Evolutionary conservation across 2,329 filamentous ascomycete species (phyloP).

Genomic region (Phialocephala sp.): DNA sequence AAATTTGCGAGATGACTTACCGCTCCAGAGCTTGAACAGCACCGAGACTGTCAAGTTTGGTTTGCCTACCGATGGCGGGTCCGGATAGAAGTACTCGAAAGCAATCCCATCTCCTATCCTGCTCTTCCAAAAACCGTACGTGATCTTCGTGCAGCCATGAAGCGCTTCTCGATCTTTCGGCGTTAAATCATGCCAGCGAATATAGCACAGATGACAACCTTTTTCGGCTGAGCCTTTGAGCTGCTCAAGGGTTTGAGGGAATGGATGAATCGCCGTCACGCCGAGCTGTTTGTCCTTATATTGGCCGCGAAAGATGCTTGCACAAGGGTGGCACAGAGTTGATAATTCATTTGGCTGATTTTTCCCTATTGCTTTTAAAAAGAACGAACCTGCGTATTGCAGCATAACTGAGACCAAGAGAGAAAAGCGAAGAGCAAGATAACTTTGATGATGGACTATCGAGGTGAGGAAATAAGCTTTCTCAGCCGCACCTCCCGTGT

Average conservation of each 20-base stretch:
- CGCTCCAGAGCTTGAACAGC: not conserved
- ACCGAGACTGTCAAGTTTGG: not conserved
- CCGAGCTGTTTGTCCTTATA: not conserved
- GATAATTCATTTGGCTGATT: not conserved
- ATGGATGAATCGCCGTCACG: not conserved
- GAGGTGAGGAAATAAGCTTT: no score
- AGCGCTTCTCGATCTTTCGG: not conserved
- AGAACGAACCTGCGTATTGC: no score
- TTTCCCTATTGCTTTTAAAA: no score
- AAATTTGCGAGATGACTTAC: not conserved
- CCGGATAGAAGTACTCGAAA: not conserved
- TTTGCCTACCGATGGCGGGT: not conserved
- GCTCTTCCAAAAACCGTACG: conserved; percentile 3
- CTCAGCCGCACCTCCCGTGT: no score
- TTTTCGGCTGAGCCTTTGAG: not conserved
- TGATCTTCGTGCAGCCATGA: not conserved
- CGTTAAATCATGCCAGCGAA: not conserved
- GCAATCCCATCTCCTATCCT: not conserved
- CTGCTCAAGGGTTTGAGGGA: not conserved
- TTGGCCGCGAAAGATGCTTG: not conserved
- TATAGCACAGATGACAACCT: not conserved
- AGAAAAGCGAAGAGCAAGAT: no score
- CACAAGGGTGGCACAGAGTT: not conserved
- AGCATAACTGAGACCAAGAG: no score
- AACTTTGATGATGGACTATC: no score